Evolutionary conservation across 345 rosid genomes (phyloP).

Genomic region (Lepidium africanum): DNA sequence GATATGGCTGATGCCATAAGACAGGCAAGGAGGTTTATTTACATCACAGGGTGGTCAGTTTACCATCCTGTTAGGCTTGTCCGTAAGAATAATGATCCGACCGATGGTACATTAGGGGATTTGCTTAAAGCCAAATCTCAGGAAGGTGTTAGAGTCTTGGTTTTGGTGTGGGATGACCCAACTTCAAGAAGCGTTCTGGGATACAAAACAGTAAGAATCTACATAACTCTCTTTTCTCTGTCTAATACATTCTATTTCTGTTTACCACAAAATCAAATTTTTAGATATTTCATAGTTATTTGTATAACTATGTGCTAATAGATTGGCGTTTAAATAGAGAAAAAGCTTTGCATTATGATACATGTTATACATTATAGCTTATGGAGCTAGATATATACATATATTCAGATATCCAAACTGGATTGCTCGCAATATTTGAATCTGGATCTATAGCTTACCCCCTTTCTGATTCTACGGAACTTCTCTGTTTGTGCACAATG

Average conservation of each 20-base stretch:
- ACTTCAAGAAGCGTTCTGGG: slow-evolving; percentile 73
- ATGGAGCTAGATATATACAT: too few species aligned
- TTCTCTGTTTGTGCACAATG: not conserved
- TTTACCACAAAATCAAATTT: not conserved
- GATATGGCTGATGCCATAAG: slow-evolving; percentile 68
- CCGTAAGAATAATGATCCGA: slow-evolving; percentile 36
- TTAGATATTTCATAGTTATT: not conserved
- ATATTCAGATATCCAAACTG: too few species aligned
- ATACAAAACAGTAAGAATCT: slow-evolving; percentile 49
- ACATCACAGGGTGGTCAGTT: slow-evolving; percentile 94
- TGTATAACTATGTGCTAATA: not conserved
- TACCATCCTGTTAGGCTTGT: slow-evolving; percentile 55
- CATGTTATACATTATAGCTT: too few species aligned
- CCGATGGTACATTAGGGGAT: slow-evolving; percentile 49
- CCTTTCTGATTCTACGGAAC: too few species aligned
- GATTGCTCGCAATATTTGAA: too few species aligned
- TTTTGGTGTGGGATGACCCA: slow-evolving; percentile 97
- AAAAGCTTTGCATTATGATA: too few species aligned
- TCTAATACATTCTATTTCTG: not conserved
- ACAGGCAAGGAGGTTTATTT: slow-evolving; percentile 73
- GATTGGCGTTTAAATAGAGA: too few species aligned
- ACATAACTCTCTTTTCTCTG: not conserved
- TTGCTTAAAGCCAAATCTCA: slow-evolving; percentile 84
- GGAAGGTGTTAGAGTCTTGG: slow-evolving; percentile 90
- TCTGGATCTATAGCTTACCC: too few species aligned